Conservation (phyloP, 208 protist genomes). For the Crithidia fasciculata region DNA sequence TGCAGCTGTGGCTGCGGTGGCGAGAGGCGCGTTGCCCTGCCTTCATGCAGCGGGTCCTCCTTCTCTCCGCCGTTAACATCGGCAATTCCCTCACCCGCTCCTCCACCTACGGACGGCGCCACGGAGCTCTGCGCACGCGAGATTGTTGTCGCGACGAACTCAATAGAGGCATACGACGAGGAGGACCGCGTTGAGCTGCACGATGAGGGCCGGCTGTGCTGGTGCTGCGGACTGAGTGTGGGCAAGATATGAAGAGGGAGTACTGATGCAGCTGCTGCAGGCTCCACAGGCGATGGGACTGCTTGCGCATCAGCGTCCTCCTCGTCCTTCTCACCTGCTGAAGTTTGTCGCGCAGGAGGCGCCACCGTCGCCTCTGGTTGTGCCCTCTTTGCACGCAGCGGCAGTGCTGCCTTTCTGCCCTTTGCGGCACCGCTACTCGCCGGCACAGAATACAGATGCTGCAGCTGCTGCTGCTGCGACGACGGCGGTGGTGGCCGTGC, state of each 20-base stretch:
- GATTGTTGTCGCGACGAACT: neutral
- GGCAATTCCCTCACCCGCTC: too few relatives aligned
- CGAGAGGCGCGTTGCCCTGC: neutral
- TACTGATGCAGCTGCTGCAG: too few relatives aligned
- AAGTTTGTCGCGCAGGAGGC: neutral
- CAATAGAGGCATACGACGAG: conserved; percentile 4
- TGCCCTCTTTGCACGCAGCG: neutral
- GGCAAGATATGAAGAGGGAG: too few relatives aligned
- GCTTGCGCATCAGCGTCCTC: too few relatives aligned
- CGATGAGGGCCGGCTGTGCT: neutral
- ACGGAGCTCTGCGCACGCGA: conserved; percentile 4
- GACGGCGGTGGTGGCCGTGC: neutral
- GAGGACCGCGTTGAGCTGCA: neutral
- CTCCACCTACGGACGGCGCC: neutral
- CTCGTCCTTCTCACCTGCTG: too few relatives aligned
- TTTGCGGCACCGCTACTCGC: neutral
- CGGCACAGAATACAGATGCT: too few relatives aligned
- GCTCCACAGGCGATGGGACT: too few relatives aligned
- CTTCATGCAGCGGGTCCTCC: neutral
- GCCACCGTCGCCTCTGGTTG: neutral
- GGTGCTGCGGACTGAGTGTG: neutral
- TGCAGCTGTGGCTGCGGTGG: neutral
- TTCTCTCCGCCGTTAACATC: too few relatives aligned
- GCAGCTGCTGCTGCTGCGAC: neutral
- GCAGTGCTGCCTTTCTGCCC: neutral